phyloP scores from a whole-genome alignment of 352 stramenopile genomes.

The Salisapilia sapeloensis region DNA sequence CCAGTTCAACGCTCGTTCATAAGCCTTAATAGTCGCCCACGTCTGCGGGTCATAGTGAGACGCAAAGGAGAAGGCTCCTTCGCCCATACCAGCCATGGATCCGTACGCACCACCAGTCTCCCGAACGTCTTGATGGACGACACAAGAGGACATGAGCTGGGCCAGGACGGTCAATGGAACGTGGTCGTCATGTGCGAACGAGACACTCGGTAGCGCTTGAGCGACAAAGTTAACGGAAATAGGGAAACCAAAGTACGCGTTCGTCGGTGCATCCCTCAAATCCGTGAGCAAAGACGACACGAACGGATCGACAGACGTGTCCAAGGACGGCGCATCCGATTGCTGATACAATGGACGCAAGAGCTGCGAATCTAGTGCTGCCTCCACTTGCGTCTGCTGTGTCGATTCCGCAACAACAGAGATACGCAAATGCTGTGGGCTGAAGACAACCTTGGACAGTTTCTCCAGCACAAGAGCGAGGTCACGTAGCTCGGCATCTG shows the following conservation, averaged over 20 bases:
- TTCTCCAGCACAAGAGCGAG: slow-evolving; percentile 35
- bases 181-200: slow-evolving; percentile 56
- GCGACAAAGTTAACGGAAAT: slow-evolving; percentile 75
- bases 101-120: slow-evolving; percentile 70
- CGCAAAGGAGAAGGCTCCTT: slow-evolving; percentile 65
- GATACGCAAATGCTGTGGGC: slow-evolving; percentile 26
- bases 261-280: slow-evolving; percentile 8
- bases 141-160: slow-evolving; percentile 77
- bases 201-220: slow-evolving; percentile 48
- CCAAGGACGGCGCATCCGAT: slow-evolving; percentile 1
- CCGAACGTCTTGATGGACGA: slow-evolving; percentile 62
- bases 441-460: slow-evolving; percentile 41
- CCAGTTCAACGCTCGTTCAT: slow-evolving; percentile 34
- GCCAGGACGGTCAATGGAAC: slow-evolving; percentile 53
- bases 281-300: slow-evolving; percentile 3
- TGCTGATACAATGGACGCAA: slow-evolving; percentile 15
- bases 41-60: slow-evolving; percentile 80
- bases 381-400: slow-evolving; percentile 26
- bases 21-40: slow-evolving; percentile 54
- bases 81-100: slow-evolving; percentile 42
- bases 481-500: slow-evolving; percentile 36
- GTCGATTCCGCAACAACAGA: slow-evolving; percentile 68
- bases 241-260: slow-evolving; percentile 59
- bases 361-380: slow-evolving; percentile 20
- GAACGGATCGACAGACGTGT: neutral